Conservation (phyloP, 140 eudicot species). For the Flaveria floridana region DNA sequence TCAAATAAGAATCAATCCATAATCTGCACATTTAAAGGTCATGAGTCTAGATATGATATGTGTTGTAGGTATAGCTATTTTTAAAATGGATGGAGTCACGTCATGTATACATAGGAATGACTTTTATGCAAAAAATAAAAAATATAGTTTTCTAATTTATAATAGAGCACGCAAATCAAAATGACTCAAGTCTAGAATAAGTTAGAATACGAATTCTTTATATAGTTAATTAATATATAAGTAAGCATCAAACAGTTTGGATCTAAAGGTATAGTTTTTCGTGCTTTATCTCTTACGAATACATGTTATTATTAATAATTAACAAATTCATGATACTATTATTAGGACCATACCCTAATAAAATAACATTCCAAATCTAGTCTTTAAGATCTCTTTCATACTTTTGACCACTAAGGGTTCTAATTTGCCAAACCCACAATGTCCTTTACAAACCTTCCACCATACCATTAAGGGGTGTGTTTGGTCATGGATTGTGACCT, state of each 20-base stretch:
- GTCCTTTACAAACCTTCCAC: constrained; percentile 38
- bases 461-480: constrained; percentile 29
- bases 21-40: neutral
- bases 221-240: too few relatives aligned
- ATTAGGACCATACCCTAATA: constrained; percentile 21
- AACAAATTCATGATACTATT: neutral
- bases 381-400: constrained; percentile 20
- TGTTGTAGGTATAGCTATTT: neutral
- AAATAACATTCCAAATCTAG: constrained; percentile 36
- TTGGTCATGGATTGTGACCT: constrained; percentile 42
- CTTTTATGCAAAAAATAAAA: neutral
- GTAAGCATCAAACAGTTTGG: neutral
- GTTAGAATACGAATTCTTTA: neutral
- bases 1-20: too few relatives aligned
- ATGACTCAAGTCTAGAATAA: neutral
- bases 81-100: neutral
- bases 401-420: constrained; percentile 34
- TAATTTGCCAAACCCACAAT: constrained; percentile 34
- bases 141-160: neutral
- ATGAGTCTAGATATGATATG: neutral
- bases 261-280: neutral
- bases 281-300: neutral
- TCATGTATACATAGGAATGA: neutral
- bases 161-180: neutral
- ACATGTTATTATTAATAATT: neutral